Conservation (phyloP, 106 monocot genomes). For the Cymbidium sinense region DNA sequence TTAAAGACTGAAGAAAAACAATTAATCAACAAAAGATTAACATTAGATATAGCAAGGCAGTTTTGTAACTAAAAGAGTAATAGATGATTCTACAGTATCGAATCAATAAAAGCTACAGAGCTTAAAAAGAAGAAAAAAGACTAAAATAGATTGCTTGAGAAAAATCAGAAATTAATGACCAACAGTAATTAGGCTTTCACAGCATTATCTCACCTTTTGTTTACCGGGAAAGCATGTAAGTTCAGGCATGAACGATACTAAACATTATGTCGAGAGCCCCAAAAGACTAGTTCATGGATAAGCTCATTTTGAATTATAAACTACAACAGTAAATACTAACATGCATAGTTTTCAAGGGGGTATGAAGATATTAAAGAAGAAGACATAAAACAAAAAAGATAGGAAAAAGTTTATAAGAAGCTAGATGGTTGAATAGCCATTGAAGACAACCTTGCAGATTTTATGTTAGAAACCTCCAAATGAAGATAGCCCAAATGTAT, state of each 20-base stretch:
- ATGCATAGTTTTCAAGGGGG: not conserved
- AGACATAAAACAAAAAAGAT: not conserved
- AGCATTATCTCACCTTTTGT: not conserved
- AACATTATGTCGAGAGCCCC: not conserved
- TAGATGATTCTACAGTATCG: not conserved
- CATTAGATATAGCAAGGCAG: not conserved
- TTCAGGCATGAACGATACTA: not conserved
- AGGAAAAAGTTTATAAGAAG: too few relatives aligned
- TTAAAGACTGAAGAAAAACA: slow-evolving; percentile 71
- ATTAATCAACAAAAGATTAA: not conserved
- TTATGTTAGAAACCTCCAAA: not conserved
- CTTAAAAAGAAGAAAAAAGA: not conserved
- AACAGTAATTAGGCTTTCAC: not conserved
- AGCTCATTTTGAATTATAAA: too few relatives aligned
- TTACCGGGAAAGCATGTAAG: not conserved
- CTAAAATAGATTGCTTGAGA: not conserved
- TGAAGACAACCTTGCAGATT: not conserved
- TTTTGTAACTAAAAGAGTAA: not conserved
- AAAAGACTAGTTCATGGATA: too few relatives aligned
- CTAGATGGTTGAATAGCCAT: not conserved
- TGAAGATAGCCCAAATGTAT: too few relatives aligned
- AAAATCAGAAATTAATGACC: not conserved
- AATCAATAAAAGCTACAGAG: not conserved
- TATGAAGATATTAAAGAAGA: not conserved
- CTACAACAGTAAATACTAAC: not conserved